Percentiles rank a stretch among this genome's conserved stretches.
These are phyloP conservation scores for Alternaria ventricosa DNA, from an alignment of 2,329 filamentous ascomycete genomes.

Conservation along the genomic window DNA sequence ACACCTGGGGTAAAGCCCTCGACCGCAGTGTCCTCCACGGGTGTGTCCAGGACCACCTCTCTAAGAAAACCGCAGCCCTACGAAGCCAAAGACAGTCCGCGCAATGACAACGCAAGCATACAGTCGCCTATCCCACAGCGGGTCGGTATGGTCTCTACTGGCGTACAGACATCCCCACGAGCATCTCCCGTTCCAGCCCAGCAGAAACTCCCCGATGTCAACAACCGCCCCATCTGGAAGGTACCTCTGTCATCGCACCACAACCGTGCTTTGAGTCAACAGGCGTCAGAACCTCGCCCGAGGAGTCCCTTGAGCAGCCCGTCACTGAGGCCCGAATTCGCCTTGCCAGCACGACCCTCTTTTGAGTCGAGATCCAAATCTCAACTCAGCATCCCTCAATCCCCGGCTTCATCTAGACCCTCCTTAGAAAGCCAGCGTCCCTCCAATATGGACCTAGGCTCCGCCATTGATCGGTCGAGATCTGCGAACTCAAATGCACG, in stretches of 20 bases:
- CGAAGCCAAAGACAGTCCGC: slow-evolving; percentile 31
- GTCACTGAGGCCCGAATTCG: slow-evolving; percentile 46
- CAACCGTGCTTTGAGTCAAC: slow-evolving; percentile 57
- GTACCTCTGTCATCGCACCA: slow-evolving; percentile 56
- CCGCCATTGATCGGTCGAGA: slow-evolving; percentile 64
- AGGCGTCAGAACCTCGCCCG: slow-evolving; percentile 48
- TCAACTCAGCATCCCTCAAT: slow-evolving; percentile 60
- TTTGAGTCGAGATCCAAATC: slow-evolving; percentile 60
- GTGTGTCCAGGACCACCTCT: slow-evolving; percentile 41
- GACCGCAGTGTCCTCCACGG: slow-evolving; percentile 39
- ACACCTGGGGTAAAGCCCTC: slow-evolving; percentile 37
- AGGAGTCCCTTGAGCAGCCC: slow-evolving; percentile 36
- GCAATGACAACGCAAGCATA: slow-evolving; percentile 36
- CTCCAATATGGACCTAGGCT: slow-evolving; percentile 65
- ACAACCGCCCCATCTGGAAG: slow-evolving; percentile 59
- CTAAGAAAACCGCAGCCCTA: slow-evolving; percentile 37
- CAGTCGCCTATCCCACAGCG: slow-evolving; percentile 58
- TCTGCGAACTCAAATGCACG: slow-evolving; percentile 72
- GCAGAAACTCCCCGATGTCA: slow-evolving; percentile 49
- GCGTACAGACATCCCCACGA: slow-evolving; percentile 78
- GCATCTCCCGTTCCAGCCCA: slow-evolving; percentile 41
- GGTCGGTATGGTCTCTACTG: slow-evolving; percentile 69
- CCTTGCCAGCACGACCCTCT: slow-evolving; percentile 49
- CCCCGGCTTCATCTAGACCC: slow-evolving; percentile 66
- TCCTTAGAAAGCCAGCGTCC: slow-evolving; percentile 77